Conservation (phyloP, 805 yeast genomes). For the Cyberlindnera galapagoensis region DNA sequence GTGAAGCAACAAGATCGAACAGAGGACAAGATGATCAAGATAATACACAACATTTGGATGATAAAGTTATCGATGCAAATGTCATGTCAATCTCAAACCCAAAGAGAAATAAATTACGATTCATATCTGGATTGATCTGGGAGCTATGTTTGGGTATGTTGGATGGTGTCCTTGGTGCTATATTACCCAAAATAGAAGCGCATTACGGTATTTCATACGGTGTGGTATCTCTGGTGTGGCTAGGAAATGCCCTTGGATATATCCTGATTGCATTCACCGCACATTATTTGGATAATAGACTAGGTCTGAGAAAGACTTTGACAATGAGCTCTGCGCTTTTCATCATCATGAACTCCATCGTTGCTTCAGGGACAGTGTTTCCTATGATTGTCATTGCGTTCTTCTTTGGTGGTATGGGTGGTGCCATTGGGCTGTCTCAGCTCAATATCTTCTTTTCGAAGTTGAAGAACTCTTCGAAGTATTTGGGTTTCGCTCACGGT, state of each 20-base stretch:
- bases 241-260: constrained; percentile 50
- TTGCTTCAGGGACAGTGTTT: constrained; percentile 42
- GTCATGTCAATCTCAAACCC: constrained; percentile 36
- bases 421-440: constrained; percentile 43
- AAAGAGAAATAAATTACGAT: constrained; percentile 35
- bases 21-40: too few species aligned
- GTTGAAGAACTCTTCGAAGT: constrained; percentile 36
- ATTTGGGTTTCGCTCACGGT: constrained; percentile 52
- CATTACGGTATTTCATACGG: constrained; percentile 43
- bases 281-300: constrained; percentile 32
- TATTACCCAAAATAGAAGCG: constrained; percentile 44
- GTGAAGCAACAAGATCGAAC: too few species aligned
- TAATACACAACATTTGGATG: not conserved
- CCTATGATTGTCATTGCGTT: constrained; percentile 42
- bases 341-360: constrained; percentile 35
- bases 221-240: constrained; percentile 50
- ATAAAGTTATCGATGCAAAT: constrained; percentile 3
- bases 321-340: constrained; percentile 32
- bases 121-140: constrained; percentile 36
- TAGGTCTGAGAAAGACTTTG: constrained; percentile 36
- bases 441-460: constrained; percentile 45
- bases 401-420: constrained; percentile 52
- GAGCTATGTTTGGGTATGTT: constrained; percentile 35
- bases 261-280: constrained; percentile 41
- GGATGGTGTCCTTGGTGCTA: constrained; percentile 56